phyloP scores from a whole-genome alignment of 2,329 filamentous ascomycete species.

The Ophioceras dolichostomum region DNA sequence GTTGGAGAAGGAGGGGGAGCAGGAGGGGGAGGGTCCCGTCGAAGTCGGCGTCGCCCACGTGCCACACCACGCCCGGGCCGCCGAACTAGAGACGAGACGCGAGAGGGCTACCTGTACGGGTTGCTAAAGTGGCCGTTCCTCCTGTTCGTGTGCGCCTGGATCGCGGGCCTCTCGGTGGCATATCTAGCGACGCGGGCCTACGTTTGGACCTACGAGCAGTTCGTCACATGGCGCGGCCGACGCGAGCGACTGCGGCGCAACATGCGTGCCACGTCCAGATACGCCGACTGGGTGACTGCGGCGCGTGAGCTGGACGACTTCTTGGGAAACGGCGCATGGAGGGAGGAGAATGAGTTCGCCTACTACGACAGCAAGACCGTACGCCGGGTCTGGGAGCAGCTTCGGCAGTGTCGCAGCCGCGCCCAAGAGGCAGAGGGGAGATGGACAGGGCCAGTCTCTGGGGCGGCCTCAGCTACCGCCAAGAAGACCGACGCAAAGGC shows the following conservation, averaged over 20 bases:
- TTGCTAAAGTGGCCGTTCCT: slow-evolving; percentile 89
- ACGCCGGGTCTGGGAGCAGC: slow-evolving; percentile 61
- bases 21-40: slow-evolving; percentile 19
- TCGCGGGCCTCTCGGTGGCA: slow-evolving; percentile 56
- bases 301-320: slow-evolving; percentile 71
- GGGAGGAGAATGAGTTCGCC: slow-evolving; percentile 62
- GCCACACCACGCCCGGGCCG: slow-evolving; percentile 26
- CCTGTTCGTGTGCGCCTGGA: slow-evolving; percentile 67
- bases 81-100: slow-evolving; percentile 75
- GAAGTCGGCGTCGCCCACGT: slow-evolving; percentile 25
- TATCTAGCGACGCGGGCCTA: slow-evolving; percentile 81
- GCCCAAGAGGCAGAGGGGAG: slow-evolving; percentile 38
- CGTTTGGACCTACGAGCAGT: slow-evolving; percentile 86
- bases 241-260: slow-evolving; percentile 59
- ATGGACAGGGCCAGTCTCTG: not conserved
- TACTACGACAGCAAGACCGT: slow-evolving; percentile 88
- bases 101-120: slow-evolving; percentile 84
- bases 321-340: slow-evolving; percentile 71
- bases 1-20: slow-evolving; percentile 18
- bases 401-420: slow-evolving; percentile 49
- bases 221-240: slow-evolving; percentile 76
- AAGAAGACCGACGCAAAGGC: slow-evolving; percentile 23
- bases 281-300: slow-evolving; percentile 71
- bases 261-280: slow-evolving; percentile 60
- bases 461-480: not conserved